These are phyloP conservation scores for Pyrrhoderma noxium DNA, from an alignment of 1,284 basidiomycete species.

Conservation along the genomic window DNA sequence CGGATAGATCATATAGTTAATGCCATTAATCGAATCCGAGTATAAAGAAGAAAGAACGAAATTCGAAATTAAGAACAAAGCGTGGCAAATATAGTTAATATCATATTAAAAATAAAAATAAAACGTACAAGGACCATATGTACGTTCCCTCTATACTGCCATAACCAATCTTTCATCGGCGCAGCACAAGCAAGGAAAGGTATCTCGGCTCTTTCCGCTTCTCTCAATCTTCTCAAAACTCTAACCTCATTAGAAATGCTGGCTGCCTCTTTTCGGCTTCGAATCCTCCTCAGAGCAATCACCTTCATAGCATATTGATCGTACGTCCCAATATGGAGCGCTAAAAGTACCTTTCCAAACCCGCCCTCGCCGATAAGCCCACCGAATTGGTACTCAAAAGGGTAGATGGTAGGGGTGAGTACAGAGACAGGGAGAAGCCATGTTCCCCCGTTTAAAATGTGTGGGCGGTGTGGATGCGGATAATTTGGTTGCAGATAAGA, in stretches of 20 bases:
- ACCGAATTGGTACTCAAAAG: constrained; percentile 14
- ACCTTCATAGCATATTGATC: constrained; percentile 10
- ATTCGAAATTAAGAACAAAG: too few relatives aligned
- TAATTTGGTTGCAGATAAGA: background rate
- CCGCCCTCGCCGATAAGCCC: constrained; percentile 13
- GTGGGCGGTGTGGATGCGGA: background rate
- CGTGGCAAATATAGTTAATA: background rate
- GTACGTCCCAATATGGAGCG: constrained; percentile 2
- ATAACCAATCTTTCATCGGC: constrained; percentile 8
- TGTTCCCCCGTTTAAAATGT: background rate
- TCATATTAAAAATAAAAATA: background rate
- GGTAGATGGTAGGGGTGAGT: background rate
- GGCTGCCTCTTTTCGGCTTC: constrained; percentile 7
- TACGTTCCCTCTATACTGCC: constrained; percentile 12
- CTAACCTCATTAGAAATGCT: constrained; percentile 11
- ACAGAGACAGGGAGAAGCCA: constrained; percentile 11
- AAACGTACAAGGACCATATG: constrained; percentile 10
- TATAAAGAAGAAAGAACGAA: too few relatives aligned
- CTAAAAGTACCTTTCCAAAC: constrained; percentile 13
- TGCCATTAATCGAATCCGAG: too few relatives aligned
- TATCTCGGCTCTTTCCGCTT: background rate
- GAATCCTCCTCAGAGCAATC: constrained; percentile 7
- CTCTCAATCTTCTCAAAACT: constrained; percentile 6
- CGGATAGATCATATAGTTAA: too few relatives aligned
- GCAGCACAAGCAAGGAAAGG: constrained; percentile 14